Percentiles rank a stretch among this genome's conserved stretches.
Evolutionary conservation across 1,139 yeast species (phyloP).

Genomic region (Hyphopichia burtonii): DNA sequence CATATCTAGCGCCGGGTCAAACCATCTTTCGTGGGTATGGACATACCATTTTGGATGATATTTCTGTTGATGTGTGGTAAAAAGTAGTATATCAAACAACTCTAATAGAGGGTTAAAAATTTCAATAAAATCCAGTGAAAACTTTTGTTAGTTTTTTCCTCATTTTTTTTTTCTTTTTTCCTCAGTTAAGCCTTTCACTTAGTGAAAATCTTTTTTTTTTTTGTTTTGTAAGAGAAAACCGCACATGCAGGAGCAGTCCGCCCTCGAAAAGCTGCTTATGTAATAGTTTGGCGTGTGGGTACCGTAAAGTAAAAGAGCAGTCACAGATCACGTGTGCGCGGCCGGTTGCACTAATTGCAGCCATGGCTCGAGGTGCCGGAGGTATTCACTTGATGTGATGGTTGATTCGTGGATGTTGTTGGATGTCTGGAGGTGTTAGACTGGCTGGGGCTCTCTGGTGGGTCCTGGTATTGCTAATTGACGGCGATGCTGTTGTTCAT

Average conservation of each 20-base stretch:
- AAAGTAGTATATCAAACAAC: background rate
- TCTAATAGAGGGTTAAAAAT: background rate
- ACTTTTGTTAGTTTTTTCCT: background rate
- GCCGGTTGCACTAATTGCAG: background rate
- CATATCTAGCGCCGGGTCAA: background rate
- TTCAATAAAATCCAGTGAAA: background rate
- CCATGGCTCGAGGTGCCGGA: no score
- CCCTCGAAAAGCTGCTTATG: background rate
- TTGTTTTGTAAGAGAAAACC: background rate
- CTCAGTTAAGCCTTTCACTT: background rate
- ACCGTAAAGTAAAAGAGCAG: conserved; percentile 1
- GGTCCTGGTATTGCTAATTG: no score
- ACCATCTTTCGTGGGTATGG: background rate
- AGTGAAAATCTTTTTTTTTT: background rate
- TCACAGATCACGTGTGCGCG: conserved; percentile 6
- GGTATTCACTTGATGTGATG: no score
- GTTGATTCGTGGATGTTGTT: no score
- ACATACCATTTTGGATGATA: conserved; percentile 2
- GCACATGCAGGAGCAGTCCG: background rate
- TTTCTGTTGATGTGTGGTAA: conserved; percentile 1
- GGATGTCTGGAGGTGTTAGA: no score
- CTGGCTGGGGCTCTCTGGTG: no score
- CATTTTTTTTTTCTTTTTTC: background rate
- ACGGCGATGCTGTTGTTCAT: no score
- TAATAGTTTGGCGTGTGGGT: background rate